These are phyloP conservation scores for Cetradonia linearis DNA, from an alignment of 495 filamentous ascomycete genomes.

Conservation along the genomic window DNA sequence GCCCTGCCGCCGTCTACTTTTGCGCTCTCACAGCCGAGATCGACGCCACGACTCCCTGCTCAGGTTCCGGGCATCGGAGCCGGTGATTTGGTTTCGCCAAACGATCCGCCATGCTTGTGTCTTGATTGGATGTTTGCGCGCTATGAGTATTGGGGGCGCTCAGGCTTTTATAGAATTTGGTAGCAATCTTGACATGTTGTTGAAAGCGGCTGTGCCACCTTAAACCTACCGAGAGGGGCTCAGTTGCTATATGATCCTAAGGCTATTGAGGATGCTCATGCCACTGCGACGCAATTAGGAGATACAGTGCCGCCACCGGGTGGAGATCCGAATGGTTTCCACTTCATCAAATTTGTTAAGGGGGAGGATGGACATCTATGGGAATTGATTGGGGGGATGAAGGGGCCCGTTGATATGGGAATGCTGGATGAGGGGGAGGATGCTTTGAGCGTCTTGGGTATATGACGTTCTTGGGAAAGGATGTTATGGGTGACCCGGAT, in stretches of 20 bases:
- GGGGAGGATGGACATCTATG: slow-evolving; percentile 57
- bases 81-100: slow-evolving; percentile 82
- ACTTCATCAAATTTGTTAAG: slow-evolving; percentile 83
- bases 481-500: slow-evolving; percentile 22
- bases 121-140: slow-evolving; percentile 71
- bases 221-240: slow-evolving; percentile 47
- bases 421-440: slow-evolving; percentile 47
- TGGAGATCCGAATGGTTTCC: slow-evolving; percentile 31
- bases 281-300: slow-evolving; percentile 46
- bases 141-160: slow-evolving; percentile 46
- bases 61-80: slow-evolving; percentile 43
- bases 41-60: slow-evolving; percentile 40
- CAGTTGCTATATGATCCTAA: slow-evolving; percentile 54
- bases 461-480: slow-evolving; percentile 25
- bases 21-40: slow-evolving; percentile 55
- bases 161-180: slow-evolving; percentile 28
- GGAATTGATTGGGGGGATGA: slow-evolving; percentile 75
- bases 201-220: slow-evolving; percentile 37
- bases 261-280: slow-evolving; percentile 4
- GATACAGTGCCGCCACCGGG: slow-evolving; percentile 48
- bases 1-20: slow-evolving; percentile 66
- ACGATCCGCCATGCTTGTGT: slow-evolving; percentile 86
- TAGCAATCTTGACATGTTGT: slow-evolving; percentile 39
- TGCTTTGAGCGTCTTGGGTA: slow-evolving; percentile 54
- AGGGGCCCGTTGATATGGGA: slow-evolving; percentile 56